A percentile compares a stretch with the other conserved stretches of the same genome.
phyloP scores from a whole-genome alignment of 305 asterid genomes.

The Nicotiana rustica region DNA sequence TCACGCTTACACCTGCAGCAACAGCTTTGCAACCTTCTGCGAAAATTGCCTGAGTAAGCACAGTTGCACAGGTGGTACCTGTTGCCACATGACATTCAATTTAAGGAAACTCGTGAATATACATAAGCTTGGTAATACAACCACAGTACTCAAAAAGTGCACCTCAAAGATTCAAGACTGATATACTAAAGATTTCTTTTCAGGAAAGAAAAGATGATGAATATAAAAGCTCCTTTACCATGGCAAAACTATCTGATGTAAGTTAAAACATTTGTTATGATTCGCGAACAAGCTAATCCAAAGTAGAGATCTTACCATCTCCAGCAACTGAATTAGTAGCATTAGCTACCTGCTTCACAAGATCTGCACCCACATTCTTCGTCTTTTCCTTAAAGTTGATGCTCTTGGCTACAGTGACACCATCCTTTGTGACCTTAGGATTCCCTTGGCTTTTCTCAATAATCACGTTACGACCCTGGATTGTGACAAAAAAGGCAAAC shows the following conservation, averaged over 20 bases:
- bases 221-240: neutral
- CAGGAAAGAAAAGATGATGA: neutral
- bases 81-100: conserved; percentile 40
- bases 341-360: conserved; percentile 88
- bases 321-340: conserved; percentile 91
- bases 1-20: conserved; percentile 85
- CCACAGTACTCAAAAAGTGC: neutral
- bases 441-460: conserved; percentile 61
- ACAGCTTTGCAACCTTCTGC: conserved; percentile 89
- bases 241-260: neutral
- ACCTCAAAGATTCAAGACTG: conserved; percentile 14
- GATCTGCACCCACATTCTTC: conserved; percentile 83
- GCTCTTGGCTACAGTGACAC: conserved; percentile 91
- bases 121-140: neutral
- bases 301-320: conserved; percentile 68
- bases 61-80: conserved; percentile 98
- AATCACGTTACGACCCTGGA: conserved; percentile 82
- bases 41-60: conserved; percentile 86
- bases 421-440: conserved; percentile 91
- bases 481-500: neutral
- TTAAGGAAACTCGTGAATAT: neutral
- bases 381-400: conserved; percentile 67
- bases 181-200: neutral
- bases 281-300: conserved; percentile 23
- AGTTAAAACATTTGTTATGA: neutral